Conservation (phyloP, 75 land plant genomes). For the Isoetes taiwanensis region DNA sequence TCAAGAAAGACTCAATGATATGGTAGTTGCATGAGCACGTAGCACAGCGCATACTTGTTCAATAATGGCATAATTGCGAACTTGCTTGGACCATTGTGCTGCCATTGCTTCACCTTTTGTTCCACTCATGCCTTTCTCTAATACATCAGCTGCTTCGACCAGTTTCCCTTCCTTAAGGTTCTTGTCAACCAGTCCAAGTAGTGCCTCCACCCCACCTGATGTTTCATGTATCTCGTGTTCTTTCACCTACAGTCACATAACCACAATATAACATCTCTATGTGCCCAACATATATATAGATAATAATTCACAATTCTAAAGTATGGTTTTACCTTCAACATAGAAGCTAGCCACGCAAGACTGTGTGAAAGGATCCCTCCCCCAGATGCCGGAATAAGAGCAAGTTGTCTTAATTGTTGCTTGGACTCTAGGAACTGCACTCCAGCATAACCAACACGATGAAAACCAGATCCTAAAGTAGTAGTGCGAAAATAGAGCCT, state of each 20-base stretch:
- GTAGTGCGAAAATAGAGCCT: constrained; percentile 6
- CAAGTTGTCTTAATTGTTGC: constrained; percentile 46
- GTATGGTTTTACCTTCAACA: constrained; percentile 43
- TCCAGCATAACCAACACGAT: neutral
- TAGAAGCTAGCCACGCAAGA: constrained; percentile 52
- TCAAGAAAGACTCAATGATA: constrained; percentile 33
- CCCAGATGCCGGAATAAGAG: constrained; percentile 65
- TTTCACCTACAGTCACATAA: constrained; percentile 27
- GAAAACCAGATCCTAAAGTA: neutral
- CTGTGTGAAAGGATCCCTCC: constrained; percentile 70
- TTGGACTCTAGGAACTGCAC: constrained; percentile 59
- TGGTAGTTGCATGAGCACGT: constrained; percentile 65
- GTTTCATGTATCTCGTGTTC: constrained; percentile 24
- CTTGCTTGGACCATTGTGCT: constrained; percentile 52
- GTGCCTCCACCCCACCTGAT: constrained; percentile 48
- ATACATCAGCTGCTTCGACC: constrained; percentile 53
- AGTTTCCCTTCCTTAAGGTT: constrained; percentile 50
- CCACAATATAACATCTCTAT: neutral
- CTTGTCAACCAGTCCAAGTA: constrained; percentile 50
- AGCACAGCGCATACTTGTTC: constrained; percentile 62
- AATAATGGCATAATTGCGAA: constrained; percentile 47
- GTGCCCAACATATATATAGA: neutral
- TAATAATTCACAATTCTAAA: neutral
- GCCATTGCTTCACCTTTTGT: constrained; percentile 47
- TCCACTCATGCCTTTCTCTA: constrained; percentile 55